Base-by-base conservation (phyloP, 2,329 filamentous ascomycete genomes). In the Botrytis paeoniae region DNA sequence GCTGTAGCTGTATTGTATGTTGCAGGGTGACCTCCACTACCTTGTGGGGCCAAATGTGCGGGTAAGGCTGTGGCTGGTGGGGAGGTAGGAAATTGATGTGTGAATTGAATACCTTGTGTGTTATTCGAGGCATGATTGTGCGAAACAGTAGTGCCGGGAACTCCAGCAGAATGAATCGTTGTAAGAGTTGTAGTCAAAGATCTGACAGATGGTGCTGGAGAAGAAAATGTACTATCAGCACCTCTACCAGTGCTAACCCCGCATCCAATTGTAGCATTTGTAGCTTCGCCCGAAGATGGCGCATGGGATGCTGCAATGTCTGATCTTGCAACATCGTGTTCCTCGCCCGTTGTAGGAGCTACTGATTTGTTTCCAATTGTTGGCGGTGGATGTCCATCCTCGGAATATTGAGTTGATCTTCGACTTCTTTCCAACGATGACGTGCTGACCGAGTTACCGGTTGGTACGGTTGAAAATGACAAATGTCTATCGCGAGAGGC, bases 141-240 rank as follows among this genome's bases (percentile, higher is more conserved):
- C 84, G 86, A 76, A 73, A 79, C 83, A 76, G 81, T 84, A 71
- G 80, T 79, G 68, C 80, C 82, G 32, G 85, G 86, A 70, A 88
- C 89, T 7, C 89, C 88, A 5, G 89, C 88, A 1, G 93, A 95
- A 79, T 95, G 93, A 74, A 97, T 94, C 0, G 93, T 97, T 0
- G 93, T 96, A 72, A 97, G 85, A 1, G 93, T 96, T 0, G 93
- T 96, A 1, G 93, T 93, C 71, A 97, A 85, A 3, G 93, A 95
- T 75, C 90, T 91, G 65, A 94, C 89, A 12, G 93, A 95, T 39
- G 93, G 93, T 48, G 93, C 92, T 2, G 93, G 93, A 20, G 93
- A 95, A 29, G 92, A 95, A 81, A 95, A 95, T 54, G 92, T 94
- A 84, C 89, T 91, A 81, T 90, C 89, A 71, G 86, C 91, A 73